phyloP scores from a whole-genome alignment of 2,329 filamentous ascomycete species.

The Diaporthe eres region DNA sequence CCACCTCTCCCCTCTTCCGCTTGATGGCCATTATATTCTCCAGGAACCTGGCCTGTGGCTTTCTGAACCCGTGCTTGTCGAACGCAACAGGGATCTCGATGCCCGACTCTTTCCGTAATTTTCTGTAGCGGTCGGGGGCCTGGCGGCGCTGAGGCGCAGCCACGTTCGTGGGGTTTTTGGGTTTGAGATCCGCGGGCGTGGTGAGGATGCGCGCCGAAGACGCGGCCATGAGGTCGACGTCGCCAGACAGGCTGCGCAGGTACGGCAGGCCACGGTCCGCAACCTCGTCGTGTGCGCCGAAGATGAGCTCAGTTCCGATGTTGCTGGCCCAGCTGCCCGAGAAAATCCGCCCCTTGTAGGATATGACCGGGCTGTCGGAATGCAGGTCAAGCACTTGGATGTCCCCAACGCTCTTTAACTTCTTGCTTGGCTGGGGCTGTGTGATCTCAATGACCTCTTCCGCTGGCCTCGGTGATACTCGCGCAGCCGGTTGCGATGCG shows the following conservation, averaged over 20 bases:
- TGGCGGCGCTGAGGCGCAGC: conserved; percentile 52
- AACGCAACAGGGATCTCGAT: conserved; percentile 62
- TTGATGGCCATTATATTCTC: conserved; percentile 77
- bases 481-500: conserved; percentile 16
- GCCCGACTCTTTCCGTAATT: conserved; percentile 57
- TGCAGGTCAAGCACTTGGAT: conserved; percentile 91
- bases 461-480: conserved; percentile 36
- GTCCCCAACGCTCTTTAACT: conserved; percentile 49
- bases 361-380: conserved; percentile 80
- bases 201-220: conserved; percentile 79
- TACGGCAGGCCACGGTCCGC: conserved; percentile 57
- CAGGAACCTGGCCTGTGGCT: conserved; percentile 70
- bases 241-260: conserved; percentile 66
- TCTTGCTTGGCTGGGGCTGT: conserved; percentile 21
- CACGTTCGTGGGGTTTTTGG: conserved; percentile 51
- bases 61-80: conserved; percentile 62
- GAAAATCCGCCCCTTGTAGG: conserved; percentile 84
- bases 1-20: conserved; percentile 72
- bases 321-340: conserved; percentile 86
- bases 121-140: conserved; percentile 42
- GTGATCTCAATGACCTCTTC: conserved; percentile 9
- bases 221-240: conserved; percentile 80
- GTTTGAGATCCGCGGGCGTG: conserved; percentile 71
- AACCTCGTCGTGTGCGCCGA: conserved; percentile 65
- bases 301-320: conserved; percentile 86